These are phyloP conservation scores for Debaryomycetaceae sp. DNA, from an alignment of 1,139 yeast genomes.

Conservation along the genomic window DNA sequence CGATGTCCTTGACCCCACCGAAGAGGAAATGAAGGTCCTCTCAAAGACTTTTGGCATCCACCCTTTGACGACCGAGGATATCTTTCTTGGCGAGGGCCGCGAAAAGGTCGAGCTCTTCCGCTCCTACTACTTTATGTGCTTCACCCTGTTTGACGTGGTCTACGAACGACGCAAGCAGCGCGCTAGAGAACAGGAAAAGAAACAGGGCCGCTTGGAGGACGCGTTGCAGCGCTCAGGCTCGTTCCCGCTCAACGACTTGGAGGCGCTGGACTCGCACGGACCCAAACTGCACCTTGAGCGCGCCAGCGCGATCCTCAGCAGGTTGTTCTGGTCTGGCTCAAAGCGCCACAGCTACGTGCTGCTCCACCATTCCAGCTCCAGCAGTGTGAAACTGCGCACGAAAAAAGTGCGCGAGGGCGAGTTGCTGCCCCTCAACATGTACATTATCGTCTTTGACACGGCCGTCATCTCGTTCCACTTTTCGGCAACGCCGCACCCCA, in stretches of 20 bases:
- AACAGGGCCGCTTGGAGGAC: slow-evolving; percentile 29
- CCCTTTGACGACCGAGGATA: slow-evolving; percentile 93
- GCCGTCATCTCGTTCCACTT: slow-evolving; percentile 93
- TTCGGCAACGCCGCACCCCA: slow-evolving; percentile 92
- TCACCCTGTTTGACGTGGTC: slow-evolving; percentile 82
- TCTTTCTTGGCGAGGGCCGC: slow-evolving; percentile 84
- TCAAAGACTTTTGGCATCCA: slow-evolving; percentile 90
- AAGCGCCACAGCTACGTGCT: slow-evolving; percentile 2
- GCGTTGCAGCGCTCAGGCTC: slow-evolving; percentile 13
- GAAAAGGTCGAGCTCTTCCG: slow-evolving; percentile 91
- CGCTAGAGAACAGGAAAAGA: slow-evolving; percentile 33
- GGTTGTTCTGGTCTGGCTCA: slow-evolving; percentile 4
- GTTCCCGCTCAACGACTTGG: slow-evolving; percentile 2
- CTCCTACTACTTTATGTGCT: slow-evolving; percentile 85
- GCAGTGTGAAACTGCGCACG: slow-evolving; percentile 17
- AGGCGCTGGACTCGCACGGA: slow-evolving; percentile 8
- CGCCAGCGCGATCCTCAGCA: slow-evolving; percentile 11
- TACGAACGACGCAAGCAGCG: slow-evolving; percentile 51
- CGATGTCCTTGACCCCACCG: slow-evolving; percentile 87
- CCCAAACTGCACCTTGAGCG: slow-evolving; percentile 10
- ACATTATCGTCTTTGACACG: slow-evolving; percentile 79
- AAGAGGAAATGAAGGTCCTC: slow-evolving; percentile 89
- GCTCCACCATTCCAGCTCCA: slow-evolving; percentile 6
- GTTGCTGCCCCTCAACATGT: slow-evolving; percentile 83
- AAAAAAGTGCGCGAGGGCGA: slow-evolving; percentile 55